Evolutionary conservation across 768 basidiomycete species (phyloP), one percentile per base, ranked within the genome.

Genomic region (Pisolithus orientalis): DNA sequence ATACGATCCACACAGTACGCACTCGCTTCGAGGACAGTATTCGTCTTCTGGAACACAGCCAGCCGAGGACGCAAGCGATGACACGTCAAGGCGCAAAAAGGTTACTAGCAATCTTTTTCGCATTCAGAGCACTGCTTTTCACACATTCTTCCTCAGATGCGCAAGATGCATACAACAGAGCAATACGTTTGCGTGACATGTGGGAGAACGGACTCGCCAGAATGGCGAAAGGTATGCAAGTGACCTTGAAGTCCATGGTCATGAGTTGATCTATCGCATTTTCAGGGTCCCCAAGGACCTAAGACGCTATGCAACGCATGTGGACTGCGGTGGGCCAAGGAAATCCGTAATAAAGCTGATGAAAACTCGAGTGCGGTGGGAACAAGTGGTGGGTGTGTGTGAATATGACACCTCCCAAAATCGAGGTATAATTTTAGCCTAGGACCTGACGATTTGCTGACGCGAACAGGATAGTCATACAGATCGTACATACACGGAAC

Each of bases 241-340:
- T n/a, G 47, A 64, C 25, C 2, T 24, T 4, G 29, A 43, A 40
- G 25, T 11, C 5, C 44, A 10, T 9, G 40, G 24, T n/a, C 49
- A 50, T 31, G 21, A 50, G 27, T 74, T 56, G 47, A 53, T 61
- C 56, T 57, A 25, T 25, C 25, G 4, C 21, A 24, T 53, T 54
- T 47, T 31, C 57, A 90, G 90, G 95, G 95, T 10, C 95, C 95
- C 1, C 77, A 82, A 50, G 95, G 95, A 34, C 93, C 95, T 1
- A 99, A 97, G 72, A 96, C 95, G n/a, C 72, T 97, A 5, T 97
- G 95, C 75, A 96, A 97, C 68, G 94, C 94, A 2, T 96, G 95
- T 58, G 94, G 94, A 25, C 71, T 98, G 39, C 79, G 94, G 50
- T 95, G 92, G 90, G 94, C 94, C 28, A 95, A 96, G 71, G 71